Base-by-base conservation (phyloP, 345 rosid genomes). In the Erysimum cheiranthoides region DNA sequence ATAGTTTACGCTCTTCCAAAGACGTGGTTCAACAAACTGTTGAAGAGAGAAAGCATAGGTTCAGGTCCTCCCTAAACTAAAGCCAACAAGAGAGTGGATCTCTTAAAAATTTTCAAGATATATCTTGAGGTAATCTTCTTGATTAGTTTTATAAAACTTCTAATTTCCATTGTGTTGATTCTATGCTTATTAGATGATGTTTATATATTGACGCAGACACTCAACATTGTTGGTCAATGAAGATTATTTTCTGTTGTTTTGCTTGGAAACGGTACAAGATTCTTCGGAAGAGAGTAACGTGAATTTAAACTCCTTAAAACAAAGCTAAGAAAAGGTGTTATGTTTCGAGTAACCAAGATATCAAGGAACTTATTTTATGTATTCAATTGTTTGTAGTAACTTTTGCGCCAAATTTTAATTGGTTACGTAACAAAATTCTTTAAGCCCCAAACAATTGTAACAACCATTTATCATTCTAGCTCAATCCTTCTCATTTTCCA, bases 11-110 rank as follows among this genome's bases (percentile, higher is more conserved):
- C n/a, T 10, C 2, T 69, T 69, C 52, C 7, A 8, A 42, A 30
- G 73, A 42, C 56, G 32, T 17, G 25, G 38, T 68, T 4, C 28
- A 3, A 18, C 30, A 58, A 60, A 60, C 10, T 61, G 34, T 39
- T 25, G 50, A 27, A 25, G 49, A 40, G 50, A 61, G 50, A 6
- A 11, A 25, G 3, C 18, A 13, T 40, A 27, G 7, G 28, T 27
- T 25, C 27, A 13, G 51, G 11, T 40, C 50, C 11, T 18, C 64
- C 64, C 46, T 36, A 60, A 36, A 18, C 27, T 35, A 17, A 60
- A 3, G n/a, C 17, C 40, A 32, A 34, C 28, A 3, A 1, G 43
- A 16, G 43, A 9, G 1, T 0, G 32, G 31, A 39, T 61, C 0
- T 39, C 5, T 14, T 45, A n/a, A 45, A 6, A 45, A 8, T 45